Base-by-base conservation (phyloP, 805 yeast genomes). In the Suhomyces sp. region DNA sequence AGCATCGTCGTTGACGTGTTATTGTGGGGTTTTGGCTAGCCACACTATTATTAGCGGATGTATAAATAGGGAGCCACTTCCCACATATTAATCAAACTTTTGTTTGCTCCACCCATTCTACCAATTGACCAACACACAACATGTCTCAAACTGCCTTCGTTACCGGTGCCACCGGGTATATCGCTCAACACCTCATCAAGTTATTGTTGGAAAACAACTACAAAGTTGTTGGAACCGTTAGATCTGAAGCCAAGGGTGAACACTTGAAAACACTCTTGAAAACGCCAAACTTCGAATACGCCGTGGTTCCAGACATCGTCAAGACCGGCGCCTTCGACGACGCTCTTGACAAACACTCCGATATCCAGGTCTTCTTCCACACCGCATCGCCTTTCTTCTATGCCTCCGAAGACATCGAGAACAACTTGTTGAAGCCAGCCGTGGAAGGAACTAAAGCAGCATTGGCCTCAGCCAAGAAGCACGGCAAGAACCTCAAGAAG, bases 161-260 rank as follows among this genome's bases (percentile, higher is more conserved):
- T 28, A 58, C 80, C 6, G 81, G 81, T 15, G 77, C 77, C 15
- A 59, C 70, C 6, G 81, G 81, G 4, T 76, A 60, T 47, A 64
- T 76, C 38, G 80, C 79, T 21, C 66, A 60, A 45, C 76, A 74
- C 47, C 54, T 72, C n/a, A 60, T 75, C 23, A 56, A 62, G 33
- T 53, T 50, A 28, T 61, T 76, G 32, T 41, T 76, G 14, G 50
- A 53, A 8, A 53, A 58, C 20, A 63, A 60, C 9, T 73, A 74
- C 46, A 51, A 54, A 8, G 81, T 76, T n/a, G 61, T 76, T 36
- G 81, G 79, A 21, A 59, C 79, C 2, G 79, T 69, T 2, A 65
- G 83, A 40, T 42, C 46, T 38, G 44, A 35, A 8, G 45, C 39
- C 16, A 53, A 54, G 38, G 59, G 56, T 20, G 56, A 50, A 15